A percentile compares a stretch with the other conserved stretches of the same genome.
These are phyloP conservation scores for Ceratobasidium sp. DNA, from an alignment of 1,284 basidiomycete genomes.

Conservation along the genomic window DNA sequence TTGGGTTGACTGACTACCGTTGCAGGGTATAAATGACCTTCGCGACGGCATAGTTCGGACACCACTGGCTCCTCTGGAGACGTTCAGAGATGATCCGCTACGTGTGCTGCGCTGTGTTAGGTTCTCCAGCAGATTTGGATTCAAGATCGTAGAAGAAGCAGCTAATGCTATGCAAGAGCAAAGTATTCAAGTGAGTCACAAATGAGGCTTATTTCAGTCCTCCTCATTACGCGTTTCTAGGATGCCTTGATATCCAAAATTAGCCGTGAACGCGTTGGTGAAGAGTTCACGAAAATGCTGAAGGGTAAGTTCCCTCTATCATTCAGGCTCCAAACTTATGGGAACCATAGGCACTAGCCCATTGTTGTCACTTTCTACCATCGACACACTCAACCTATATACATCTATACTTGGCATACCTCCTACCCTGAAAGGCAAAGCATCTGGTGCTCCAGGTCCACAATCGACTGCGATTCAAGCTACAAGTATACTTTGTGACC, in stretches of 20 bases:
- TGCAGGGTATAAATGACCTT: constrained; percentile 86
- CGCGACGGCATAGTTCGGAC: constrained; percentile 87
- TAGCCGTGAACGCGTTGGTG: constrained; percentile 89
- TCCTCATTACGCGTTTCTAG: constrained; percentile 59
- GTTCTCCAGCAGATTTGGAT: constrained; percentile 92
- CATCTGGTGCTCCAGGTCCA: constrained; percentile 62
- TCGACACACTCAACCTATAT: constrained; percentile 78
- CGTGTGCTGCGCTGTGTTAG: constrained; percentile 91
- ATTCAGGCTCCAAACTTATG: background rate
- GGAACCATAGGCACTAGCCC: constrained; percentile 74
- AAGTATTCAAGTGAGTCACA: constrained; percentile 73
- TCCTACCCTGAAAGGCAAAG: constrained; percentile 60
- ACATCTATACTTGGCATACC: constrained; percentile 76
- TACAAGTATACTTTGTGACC: constrained; percentile 69
- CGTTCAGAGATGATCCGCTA: constrained; percentile 95
- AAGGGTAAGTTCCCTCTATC: constrained; percentile 66
- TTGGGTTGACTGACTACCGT: background rate
- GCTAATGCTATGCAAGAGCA: constrained; percentile 73
- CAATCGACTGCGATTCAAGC: constrained; percentile 66
- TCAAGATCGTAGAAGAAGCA: constrained; percentile 81
- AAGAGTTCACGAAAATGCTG: constrained; percentile 92
- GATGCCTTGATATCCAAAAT: constrained; percentile 82
- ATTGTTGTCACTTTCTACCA: constrained; percentile 77
- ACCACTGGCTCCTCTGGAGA: constrained; percentile 86
- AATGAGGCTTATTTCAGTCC: background rate